These are phyloP conservation scores for Xylaria cubensis DNA, from an alignment of 495 filamentous ascomycete species.

Conservation along the genomic window DNA sequence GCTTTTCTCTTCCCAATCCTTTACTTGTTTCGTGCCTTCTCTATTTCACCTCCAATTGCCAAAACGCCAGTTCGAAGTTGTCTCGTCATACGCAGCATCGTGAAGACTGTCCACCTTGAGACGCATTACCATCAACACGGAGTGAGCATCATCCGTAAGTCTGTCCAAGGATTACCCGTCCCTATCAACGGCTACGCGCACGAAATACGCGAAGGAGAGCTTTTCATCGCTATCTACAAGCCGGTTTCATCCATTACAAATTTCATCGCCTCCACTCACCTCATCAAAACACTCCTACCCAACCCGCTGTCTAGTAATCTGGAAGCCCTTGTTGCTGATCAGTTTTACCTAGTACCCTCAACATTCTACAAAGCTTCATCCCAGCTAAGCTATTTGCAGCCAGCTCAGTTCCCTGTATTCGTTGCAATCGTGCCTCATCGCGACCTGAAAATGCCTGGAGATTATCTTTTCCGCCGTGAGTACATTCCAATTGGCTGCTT, in stretches of 20 bases:
- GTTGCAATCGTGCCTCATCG: neutral
- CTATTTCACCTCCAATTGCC: neutral
- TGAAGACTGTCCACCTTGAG: neutral
- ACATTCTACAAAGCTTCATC: neutral
- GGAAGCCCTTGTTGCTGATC: neutral
- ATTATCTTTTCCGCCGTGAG: neutral
- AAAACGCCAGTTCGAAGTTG: neutral
- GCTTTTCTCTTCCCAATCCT: neutral
- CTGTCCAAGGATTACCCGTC: neutral
- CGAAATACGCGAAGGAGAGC: neutral
- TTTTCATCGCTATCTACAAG: neutral
- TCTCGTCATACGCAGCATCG: neutral
- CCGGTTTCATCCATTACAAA: neutral
- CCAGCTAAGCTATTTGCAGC: neutral
- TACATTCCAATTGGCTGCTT: neutral
- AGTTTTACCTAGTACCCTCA: too few species aligned
- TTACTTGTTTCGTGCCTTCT: neutral
- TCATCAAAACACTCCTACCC: neutral
- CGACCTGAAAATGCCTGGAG: neutral
- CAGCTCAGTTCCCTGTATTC: neutral
- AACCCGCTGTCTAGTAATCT: neutral
- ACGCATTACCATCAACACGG: neutral
- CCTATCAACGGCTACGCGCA: neutral
- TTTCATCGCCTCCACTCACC: neutral
- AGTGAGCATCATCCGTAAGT: constrained; percentile 1